A percentile compares a stretch with the other conserved stretches of the same genome.
Evolutionary conservation across 257 asterid genomes (phyloP).

Genomic region (Solanum tacnaense): DNA sequence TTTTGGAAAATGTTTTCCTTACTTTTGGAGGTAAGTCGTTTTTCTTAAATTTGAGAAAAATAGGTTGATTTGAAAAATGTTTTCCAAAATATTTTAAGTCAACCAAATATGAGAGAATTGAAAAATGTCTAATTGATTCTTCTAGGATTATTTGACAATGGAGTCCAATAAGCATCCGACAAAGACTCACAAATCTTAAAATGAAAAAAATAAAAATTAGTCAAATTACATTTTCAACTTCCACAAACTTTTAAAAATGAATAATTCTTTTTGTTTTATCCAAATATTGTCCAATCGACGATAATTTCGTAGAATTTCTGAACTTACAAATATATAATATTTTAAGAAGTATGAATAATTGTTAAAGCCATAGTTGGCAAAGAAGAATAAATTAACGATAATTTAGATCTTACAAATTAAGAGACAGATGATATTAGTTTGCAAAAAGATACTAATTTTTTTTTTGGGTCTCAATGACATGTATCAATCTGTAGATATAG

Average conservation of each 20-base stretch:
- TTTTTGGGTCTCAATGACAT: not conserved
- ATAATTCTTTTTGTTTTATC: not conserved
- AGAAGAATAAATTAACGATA: not conserved
- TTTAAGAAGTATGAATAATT: not conserved
- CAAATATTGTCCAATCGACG: not conserved
- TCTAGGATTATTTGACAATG: not conserved
- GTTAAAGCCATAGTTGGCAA: not conserved
- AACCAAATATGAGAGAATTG: not conserved
- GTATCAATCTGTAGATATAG: not conserved
- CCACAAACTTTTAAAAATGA: not conserved
- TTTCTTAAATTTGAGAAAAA: not conserved
- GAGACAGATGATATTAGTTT: not conserved
- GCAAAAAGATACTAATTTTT: not conserved
- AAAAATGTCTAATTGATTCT: not conserved
- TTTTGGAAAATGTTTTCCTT: not conserved
- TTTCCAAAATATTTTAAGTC: not conserved
- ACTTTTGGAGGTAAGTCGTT: not conserved
- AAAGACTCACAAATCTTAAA: not conserved
- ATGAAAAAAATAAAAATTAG: not conserved
- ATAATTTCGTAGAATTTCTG: not conserved
- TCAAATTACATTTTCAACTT: not conserved
- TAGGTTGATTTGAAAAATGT: not conserved
- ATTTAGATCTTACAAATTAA: not conserved
- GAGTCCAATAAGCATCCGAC: not conserved
- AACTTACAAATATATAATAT: not conserved